These are phyloP conservation scores for Leucosporidium creatinivorum DNA, from an alignment of 768 basidiomycete species.

Conservation along the genomic window DNA sequence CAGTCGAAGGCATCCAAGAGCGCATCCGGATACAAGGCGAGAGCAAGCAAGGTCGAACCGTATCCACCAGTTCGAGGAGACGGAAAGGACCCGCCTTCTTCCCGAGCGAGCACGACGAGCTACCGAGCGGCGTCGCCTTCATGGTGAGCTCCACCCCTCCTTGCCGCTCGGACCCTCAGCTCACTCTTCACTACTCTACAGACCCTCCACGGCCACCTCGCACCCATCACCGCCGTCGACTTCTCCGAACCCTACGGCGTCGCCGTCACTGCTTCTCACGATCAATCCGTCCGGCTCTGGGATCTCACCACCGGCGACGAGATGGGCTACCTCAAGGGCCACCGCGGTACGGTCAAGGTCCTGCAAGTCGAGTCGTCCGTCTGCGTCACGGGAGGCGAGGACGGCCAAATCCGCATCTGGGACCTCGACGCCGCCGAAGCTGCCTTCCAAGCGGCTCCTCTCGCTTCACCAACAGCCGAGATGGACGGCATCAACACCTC, in stretches of 20 bases:
- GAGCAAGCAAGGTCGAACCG: slow-evolving; percentile 1
- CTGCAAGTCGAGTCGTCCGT: slow-evolving; percentile 87
- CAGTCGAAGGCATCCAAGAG: slow-evolving; percentile 86
- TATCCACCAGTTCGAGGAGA: slow-evolving; percentile 22
- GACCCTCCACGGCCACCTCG: slow-evolving; percentile 73
- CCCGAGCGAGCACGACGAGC: slow-evolving; percentile 92
- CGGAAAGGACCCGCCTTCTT: slow-evolving; percentile 78
- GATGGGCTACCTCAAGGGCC: slow-evolving; percentile 70
- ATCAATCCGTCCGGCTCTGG: slow-evolving; percentile 84
- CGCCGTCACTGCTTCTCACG: slow-evolving; percentile 72
- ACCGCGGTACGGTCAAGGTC: slow-evolving; percentile 59
- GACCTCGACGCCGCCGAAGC: slow-evolving; percentile 57
- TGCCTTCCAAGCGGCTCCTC: background rate
- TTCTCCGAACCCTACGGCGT: slow-evolving; percentile 95
- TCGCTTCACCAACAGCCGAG: background rate
- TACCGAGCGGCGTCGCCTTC: slow-evolving; percentile 90
- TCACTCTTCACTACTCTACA: slow-evolving; percentile 39
- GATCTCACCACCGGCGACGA: slow-evolving; percentile 84
- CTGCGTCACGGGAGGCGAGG: slow-evolving; percentile 82
- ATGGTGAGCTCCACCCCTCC: slow-evolving; percentile 49
- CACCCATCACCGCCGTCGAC: slow-evolving; percentile 79
- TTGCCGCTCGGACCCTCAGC: background rate
- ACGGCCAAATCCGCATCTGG: slow-evolving; percentile 81
- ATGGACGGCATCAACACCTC: slow-evolving; percentile 1
- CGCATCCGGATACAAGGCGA: slow-evolving; percentile 47